Percentiles rank a stretch among this genome's conserved stretches.
These are phyloP conservation scores for Dactylellina sp. DNA, from an alignment of 2,329 filamentous ascomycete species.

Conservation along the genomic window DNA sequence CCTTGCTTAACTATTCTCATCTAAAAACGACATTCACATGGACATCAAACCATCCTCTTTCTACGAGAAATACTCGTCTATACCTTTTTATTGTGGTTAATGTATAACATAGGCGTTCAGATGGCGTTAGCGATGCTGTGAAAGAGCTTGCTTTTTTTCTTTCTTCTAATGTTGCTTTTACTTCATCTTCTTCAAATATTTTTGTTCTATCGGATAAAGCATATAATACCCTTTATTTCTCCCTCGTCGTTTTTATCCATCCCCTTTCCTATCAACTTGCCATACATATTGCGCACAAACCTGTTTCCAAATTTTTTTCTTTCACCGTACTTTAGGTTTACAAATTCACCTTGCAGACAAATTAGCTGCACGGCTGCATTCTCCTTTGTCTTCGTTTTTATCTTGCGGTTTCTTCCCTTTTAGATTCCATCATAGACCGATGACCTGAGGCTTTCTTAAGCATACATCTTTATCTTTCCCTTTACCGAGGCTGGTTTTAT, in stretches of 20 bases:
- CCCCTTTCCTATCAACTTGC: too few relatives aligned
- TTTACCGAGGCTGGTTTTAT: background rate
- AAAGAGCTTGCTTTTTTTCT: background rate
- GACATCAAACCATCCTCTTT: background rate
- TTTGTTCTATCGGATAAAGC: background rate
- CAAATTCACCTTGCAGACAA: too few relatives aligned
- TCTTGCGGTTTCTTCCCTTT: background rate
- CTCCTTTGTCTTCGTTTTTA: conserved; percentile 11
- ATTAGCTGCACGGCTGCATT: too few relatives aligned
- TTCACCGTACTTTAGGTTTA: too few relatives aligned
- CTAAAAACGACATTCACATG: background rate
- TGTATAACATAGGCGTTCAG: background rate
- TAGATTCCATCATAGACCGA: conserved; percentile 13
- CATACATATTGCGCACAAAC: too few relatives aligned
- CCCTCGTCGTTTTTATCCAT: background rate
- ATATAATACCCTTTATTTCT: background rate
- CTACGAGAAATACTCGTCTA: background rate
- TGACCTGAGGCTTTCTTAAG: too few relatives aligned
- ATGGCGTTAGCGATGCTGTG: background rate
- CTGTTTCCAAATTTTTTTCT: too few relatives aligned
- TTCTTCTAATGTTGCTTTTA: background rate
- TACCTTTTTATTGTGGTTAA: background rate
- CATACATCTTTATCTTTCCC: too few relatives aligned
- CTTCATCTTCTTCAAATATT: background rate
- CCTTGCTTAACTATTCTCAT: too few relatives aligned